Percentiles rank a stretch among this genome's conserved stretches.
These are phyloP conservation scores for Camellia sinensis DNA, from an alignment of 148 eudicot genomes.

Conservation along the genomic window DNA sequence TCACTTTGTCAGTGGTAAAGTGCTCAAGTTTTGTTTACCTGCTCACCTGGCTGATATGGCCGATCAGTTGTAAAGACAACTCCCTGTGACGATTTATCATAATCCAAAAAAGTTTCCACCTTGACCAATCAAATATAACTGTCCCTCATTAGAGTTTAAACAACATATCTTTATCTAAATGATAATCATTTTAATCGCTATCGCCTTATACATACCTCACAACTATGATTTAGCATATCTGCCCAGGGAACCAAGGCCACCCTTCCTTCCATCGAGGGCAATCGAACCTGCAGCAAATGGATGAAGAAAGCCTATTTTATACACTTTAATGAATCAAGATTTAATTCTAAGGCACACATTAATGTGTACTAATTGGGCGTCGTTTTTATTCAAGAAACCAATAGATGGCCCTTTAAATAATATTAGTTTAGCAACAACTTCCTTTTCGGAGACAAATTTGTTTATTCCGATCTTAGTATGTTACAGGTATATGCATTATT, in stretches of 20 bases:
- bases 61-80: slow-evolving; percentile 91
- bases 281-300: slow-evolving; percentile 62
- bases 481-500: neutral
- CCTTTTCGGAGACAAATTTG: neutral
- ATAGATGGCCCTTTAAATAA: neutral
- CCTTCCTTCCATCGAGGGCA: slow-evolving; percentile 90
- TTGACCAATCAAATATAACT: slow-evolving; percentile 26
- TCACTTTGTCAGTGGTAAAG: too few relatives aligned
- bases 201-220: slow-evolving; percentile 50
- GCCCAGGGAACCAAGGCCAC: slow-evolving; percentile 99
- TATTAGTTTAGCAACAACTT: neutral
- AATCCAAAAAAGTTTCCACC: slow-evolving; percentile 92
- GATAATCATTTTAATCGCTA: neutral
- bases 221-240: slow-evolving; percentile 92
- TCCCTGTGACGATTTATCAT: slow-evolving; percentile 82
- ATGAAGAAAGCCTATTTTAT: neutral
- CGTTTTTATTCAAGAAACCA: neutral
- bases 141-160: slow-evolving; percentile 10
- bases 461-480: neutral
- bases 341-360: neutral
- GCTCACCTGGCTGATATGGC: slow-evolving; percentile 97
- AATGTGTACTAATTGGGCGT: too few relatives aligned
- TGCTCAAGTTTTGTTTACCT: slow-evolving; percentile 50
- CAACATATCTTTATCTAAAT: neutral
- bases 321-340: neutral